Conservation (phyloP, 495 filamentous ascomycete species). For the Trichoderma erinaceum region DNA sequence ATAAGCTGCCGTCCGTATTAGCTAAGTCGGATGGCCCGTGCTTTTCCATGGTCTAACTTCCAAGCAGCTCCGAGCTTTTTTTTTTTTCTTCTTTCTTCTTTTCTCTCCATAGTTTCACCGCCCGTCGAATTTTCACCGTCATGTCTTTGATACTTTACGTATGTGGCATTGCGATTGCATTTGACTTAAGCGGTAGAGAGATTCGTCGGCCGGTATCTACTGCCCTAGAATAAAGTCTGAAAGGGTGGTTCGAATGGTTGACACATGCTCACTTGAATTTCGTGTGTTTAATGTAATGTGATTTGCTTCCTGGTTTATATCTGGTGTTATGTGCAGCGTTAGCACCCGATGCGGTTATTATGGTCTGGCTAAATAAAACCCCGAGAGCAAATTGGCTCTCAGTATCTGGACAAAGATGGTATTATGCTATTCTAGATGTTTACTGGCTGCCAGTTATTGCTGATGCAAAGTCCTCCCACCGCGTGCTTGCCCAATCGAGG, state of each 20-base stretch:
- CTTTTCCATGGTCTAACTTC: not conserved
- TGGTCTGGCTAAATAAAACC: not conserved
- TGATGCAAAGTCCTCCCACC: conserved; percentile 37
- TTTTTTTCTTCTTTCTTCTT: conserved; percentile 26
- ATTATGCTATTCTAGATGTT: conserved; percentile 13
- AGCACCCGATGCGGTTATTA: not conserved
- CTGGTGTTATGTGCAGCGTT: not conserved
- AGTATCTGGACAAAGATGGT: not conserved
- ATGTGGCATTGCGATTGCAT: conserved; percentile 40
- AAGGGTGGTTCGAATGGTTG: conserved; percentile 68
- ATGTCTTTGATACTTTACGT: conserved; percentile 19
- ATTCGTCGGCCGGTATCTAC: conserved; percentile 87
- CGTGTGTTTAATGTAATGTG: not conserved
- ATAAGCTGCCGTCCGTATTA: conserved; percentile 25
- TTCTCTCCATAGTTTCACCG: conserved; percentile 37
- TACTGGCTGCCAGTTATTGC: conserved; percentile 20
- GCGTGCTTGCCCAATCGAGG: conserved; percentile 30
- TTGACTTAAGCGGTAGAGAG: conserved; percentile 61
- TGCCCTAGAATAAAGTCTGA: conserved; percentile 79
- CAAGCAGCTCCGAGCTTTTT: not conserved
- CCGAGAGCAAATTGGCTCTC: not conserved
- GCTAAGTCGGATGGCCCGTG: conserved; percentile 15
- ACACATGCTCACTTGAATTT: conserved; percentile 32
- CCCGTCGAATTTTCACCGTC: conserved; percentile 5
- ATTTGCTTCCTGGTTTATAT: not conserved